These are phyloP conservation scores for Gnomoniopsis sp. DNA, from an alignment of 2,329 filamentous ascomycete genomes.

Conservation along the genomic window DNA sequence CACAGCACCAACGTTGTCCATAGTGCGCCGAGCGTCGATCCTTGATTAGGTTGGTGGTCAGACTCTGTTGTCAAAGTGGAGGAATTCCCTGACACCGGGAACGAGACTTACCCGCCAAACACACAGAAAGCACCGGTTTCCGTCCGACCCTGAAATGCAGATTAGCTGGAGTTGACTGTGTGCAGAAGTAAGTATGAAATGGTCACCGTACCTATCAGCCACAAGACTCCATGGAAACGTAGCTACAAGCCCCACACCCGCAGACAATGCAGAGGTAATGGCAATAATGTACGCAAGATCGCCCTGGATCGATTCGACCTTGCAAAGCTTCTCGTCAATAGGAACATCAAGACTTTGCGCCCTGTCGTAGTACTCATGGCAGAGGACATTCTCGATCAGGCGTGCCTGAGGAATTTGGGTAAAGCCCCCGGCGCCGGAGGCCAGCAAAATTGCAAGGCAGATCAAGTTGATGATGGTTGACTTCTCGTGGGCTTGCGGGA, in stretches of 20 bases:
- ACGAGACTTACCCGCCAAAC: background rate
- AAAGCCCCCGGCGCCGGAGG: background rate
- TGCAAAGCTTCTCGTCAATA: constrained; percentile 15
- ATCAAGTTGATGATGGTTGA: background rate
- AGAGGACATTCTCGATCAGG: constrained; percentile 5
- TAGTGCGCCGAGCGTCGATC: background rate
- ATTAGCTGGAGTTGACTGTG: background rate
- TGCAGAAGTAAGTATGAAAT: background rate
- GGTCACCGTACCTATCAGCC: constrained; percentile 4
- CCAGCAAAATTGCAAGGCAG: background rate
- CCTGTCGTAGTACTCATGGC: constrained; percentile 6
- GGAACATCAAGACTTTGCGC: background rate
- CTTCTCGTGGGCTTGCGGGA: background rate
- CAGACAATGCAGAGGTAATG: background rate
- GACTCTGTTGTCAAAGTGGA: no score
- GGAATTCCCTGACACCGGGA: background rate
- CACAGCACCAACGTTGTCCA: background rate
- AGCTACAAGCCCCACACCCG: background rate
- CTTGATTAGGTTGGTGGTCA: background rate
- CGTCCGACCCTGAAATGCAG: background rate
- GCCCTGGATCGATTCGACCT: constrained; percentile 9
- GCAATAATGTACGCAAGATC: constrained; percentile 7
- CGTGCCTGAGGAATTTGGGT: background rate
- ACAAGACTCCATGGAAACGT: constrained; percentile 4
- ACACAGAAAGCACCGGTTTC: background rate